Evolutionary conservation across 805 yeast species (phyloP), one percentile per base, ranked within the genome.

Genomic region (Candida odintsovae): DNA sequence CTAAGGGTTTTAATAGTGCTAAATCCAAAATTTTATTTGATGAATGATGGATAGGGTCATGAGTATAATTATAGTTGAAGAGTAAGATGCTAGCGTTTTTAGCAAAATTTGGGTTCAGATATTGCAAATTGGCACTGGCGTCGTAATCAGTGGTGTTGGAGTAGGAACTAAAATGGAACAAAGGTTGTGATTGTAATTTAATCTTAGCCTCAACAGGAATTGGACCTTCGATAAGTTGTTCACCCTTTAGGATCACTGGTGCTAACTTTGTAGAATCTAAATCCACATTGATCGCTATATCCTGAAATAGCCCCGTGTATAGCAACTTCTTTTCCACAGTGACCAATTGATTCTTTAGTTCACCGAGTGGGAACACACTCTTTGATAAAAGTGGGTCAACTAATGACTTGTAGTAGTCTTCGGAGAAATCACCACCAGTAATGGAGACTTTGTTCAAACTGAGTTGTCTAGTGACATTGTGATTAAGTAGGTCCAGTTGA

Each of bases 51-150:
- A 72, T 78, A 47, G 72, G 71, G 41, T 75, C 72, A 68, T 57
- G 79, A 65, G 67, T 75, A 58, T 65, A 61, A 59, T 73, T 77
- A 51, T 72, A 64, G 43, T 76, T 75, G 2, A 76, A 51, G 13
- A 72, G 61, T 23, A 80, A 58, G 2, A 68, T 63, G 56, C 80
- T 85, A 0, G 84, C 85, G 35, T 78, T 77, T 11, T 86, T 86
- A 40, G 80, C 68, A 6, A 72, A 62, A 57, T 82, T 82, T 50
- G 68, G 66, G 50, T 73, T 69, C 3, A 64, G 52, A 50, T 68
- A 70, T 41, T 63, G 61, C 22, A 66, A 46, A 18, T 63, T 65
- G 28, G 66, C 47, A 7, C 68, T 51, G 22, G 71, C 64, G 16
- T 69, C 68, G 21, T 60, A 57, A 33, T 65, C 68, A 8, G 64